phyloP scores from a whole-genome alignment of 2,329 filamentous ascomycete species.

The Berkeleyomyces basicola region DNA sequence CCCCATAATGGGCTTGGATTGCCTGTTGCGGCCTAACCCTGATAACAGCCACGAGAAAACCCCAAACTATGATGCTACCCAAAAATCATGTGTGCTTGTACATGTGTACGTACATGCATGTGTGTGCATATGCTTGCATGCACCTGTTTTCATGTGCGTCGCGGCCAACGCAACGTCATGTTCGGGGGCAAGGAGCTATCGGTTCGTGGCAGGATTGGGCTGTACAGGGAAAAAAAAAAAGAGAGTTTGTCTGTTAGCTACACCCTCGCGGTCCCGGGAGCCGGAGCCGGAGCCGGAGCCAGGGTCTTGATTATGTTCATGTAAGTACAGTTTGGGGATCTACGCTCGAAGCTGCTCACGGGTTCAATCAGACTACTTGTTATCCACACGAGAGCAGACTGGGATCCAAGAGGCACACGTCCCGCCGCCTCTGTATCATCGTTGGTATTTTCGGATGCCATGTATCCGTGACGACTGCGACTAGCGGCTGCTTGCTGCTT shows the following conservation, averaged over 20 bases:
- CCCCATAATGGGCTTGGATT: no score
- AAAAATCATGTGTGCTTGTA: neutral
- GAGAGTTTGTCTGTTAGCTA: no score
- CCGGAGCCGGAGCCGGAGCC: neutral
- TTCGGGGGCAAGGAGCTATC: neutral
- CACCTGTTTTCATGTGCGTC: neutral
- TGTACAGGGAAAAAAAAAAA: neutral
- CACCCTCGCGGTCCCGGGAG: neutral
- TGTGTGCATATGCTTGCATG: neutral
- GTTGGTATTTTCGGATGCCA: no score
- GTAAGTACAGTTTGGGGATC: no score
- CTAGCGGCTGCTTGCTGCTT: no score
- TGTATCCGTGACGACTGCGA: no score
- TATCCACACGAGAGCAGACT: no score
- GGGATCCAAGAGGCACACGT: no score
- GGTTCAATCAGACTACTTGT: no score
- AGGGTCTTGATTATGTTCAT: neutral
- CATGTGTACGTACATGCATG: neutral
- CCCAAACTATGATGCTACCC: neutral
- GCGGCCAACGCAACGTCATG: neutral
- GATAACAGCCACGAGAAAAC: neutral
- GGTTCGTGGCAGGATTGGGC: neutral
- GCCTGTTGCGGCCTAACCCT: neutral
- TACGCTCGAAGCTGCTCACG: no score
- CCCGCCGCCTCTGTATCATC: no score